These are phyloP conservation scores for Dactylorhiza incarnata DNA, from an alignment of 106 monocot species.

Conservation along the genomic window DNA sequence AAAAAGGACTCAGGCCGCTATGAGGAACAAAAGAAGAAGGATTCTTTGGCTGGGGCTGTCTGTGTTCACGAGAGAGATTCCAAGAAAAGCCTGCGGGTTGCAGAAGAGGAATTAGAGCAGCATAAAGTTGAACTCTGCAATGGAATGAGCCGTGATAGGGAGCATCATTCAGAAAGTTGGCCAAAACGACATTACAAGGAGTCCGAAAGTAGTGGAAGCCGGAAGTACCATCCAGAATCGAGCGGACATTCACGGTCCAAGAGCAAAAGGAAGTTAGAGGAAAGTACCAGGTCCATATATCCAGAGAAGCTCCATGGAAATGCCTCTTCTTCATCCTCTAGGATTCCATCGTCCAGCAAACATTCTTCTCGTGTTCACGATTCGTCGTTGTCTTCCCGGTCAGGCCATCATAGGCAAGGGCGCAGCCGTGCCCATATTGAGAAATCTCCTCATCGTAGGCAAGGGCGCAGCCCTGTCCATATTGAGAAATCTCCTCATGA, in stretches of 20 bases:
- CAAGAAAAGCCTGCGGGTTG: constrained; percentile 18
- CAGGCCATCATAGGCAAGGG: constrained; percentile 29
- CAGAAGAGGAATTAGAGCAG: constrained; percentile 36
- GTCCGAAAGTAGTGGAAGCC: constrained; percentile 18
- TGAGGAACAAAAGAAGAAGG: constrained; percentile 37
- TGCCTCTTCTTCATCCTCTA: constrained; percentile 27
- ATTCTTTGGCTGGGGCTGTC: constrained; percentile 19
- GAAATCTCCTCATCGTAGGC: constrained; percentile 14
- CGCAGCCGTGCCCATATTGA: constrained; percentile 31
- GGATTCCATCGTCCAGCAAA: constrained; percentile 21
- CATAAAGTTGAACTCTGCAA: constrained; percentile 44
- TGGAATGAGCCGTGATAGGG: constrained; percentile 41
- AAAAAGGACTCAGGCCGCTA: constrained; percentile 23
- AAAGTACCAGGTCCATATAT: constrained; percentile 17
- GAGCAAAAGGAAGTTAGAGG: constrained; percentile 47
- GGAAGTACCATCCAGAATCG: constrained; percentile 35
- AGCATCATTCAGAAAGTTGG: constrained; percentile 21
- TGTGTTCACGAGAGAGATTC: constrained; percentile 21
- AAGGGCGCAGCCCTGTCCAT: constrained; percentile 15
- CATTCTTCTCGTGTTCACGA: constrained; percentile 40
- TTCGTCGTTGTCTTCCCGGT: constrained; percentile 21
- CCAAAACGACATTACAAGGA: constrained; percentile 35
- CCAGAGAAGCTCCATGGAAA: constrained; percentile 32
- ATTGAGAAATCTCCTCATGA: constrained; percentile 28
- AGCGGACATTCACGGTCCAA: constrained; percentile 41